Percentiles rank a stretch among this genome's conserved stretches.
Conservation (phyloP, 1,139 yeast species). For the Diutina pseudorugosa region DNA sequence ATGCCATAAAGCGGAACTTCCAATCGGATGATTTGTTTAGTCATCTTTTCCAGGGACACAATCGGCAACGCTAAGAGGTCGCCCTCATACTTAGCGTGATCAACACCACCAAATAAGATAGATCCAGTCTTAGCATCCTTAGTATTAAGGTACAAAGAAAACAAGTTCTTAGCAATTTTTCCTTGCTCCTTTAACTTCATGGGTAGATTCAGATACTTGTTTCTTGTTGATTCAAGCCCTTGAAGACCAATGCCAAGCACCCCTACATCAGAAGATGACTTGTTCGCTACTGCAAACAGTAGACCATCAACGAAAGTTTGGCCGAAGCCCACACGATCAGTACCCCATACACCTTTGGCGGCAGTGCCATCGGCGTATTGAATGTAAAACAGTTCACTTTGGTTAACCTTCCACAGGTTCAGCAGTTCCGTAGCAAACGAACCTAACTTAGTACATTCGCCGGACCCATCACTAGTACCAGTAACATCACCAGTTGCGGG, state of each 20-base stretch:
- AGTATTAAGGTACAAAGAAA: constrained; percentile 39
- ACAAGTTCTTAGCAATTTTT: constrained; percentile 32
- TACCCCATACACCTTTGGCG: constrained; percentile 58
- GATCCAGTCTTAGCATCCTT: constrained; percentile 24
- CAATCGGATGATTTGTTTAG: background rate
- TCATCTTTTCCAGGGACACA: background rate
- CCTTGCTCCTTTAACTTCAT: constrained; percentile 39
- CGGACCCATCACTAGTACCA: background rate
- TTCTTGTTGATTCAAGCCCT: background rate
- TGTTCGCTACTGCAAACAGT: constrained; percentile 17
- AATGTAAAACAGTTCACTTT: constrained; percentile 32
- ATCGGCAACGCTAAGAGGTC: constrained; percentile 6
- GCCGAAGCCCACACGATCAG: constrained; percentile 35
- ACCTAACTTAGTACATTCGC: background rate
- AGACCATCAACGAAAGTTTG: constrained; percentile 28
- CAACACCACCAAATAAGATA: constrained; percentile 48
- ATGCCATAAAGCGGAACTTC: background rate
- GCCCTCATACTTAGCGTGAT: constrained; percentile 40
- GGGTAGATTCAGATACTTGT: constrained; percentile 46
- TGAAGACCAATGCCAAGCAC: constrained; percentile 4
- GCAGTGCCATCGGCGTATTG: constrained; percentile 50
- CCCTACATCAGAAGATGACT: constrained; percentile 1
- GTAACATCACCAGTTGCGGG: background rate
- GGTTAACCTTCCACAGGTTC: constrained; percentile 50
- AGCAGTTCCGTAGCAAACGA: constrained; percentile 54